Evolutionary conservation across 176 grass and related monocot species (phyloP).

Genomic region (Triticum turgidum): DNA sequence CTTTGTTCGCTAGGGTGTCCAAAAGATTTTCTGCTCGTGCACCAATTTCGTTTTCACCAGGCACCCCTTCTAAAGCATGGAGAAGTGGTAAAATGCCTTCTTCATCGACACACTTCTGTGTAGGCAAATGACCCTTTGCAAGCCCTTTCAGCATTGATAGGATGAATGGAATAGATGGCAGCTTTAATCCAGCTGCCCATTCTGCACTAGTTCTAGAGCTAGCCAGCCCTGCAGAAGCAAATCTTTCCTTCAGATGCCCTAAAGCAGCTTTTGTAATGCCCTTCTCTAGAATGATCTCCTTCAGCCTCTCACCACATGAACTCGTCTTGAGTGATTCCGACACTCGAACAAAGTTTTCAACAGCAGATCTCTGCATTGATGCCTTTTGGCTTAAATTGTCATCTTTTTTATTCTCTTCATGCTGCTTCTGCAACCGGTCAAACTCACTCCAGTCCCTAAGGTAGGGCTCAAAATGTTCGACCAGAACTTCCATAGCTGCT

Average conservation of each 20-base stretch:
- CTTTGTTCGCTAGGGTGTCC: conserved; percentile 93
- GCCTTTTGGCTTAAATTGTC: conserved; percentile 59
- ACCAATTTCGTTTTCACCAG: conserved; percentile 94
- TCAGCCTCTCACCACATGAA: conserved; percentile 88
- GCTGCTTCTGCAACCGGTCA: conserved; percentile 71
- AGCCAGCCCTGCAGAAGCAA: conserved; percentile 51
- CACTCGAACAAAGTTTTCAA: conserved; percentile 93
- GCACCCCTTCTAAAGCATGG: conserved; percentile 88
- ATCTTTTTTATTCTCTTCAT: conserved; percentile 81
- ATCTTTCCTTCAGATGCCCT: conserved; percentile 79
- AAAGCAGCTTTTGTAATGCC: conserved; percentile 73
- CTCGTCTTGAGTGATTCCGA: conserved; percentile 99
- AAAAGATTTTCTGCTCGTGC: conserved; percentile 97
- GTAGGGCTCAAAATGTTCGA: conserved; percentile 96
- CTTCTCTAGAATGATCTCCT: conserved; percentile 94
- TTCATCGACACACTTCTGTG: conserved; percentile 88
- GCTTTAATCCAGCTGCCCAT: conserved; percentile 74
- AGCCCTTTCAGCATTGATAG: conserved; percentile 93
- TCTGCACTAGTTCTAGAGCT: conserved; percentile 71
- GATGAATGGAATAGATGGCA: conserved; percentile 82
- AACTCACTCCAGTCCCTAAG: conserved; percentile 81
- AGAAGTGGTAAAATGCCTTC: conserved; percentile 83
- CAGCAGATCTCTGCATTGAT: conserved; percentile 67
- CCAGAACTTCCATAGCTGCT: conserved; percentile 88
- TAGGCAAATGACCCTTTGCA: conserved; percentile 87